Base-by-base conservation (phyloP, 805 yeast species). In the Cyberlindnera nakhonratchasimensis region DNA sequence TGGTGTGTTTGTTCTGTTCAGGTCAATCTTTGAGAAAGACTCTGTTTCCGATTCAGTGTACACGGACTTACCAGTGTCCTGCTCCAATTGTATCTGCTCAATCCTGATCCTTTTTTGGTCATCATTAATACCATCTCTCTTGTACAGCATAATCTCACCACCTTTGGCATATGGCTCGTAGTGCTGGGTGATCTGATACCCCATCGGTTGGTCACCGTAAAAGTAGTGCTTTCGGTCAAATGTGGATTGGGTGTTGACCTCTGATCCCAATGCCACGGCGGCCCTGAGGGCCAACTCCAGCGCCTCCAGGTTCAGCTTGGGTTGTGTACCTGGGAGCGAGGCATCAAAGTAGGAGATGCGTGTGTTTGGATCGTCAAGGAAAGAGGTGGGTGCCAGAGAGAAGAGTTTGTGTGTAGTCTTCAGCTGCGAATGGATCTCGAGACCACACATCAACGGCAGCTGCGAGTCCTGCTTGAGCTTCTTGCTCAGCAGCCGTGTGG, bases 151-250 rank as follows among this genome's bases (percentile, higher is more conserved):
- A 23, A 91, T 36, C 17, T 40, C 50, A 0, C 99, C 99, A 37
- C 77, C 71, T 24, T 62, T 67, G 2, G 96, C 93, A 35, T 86
- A 68, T 1, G 98, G 97, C 26, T 72, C 72, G 59, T 75, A 87
- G 57, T 79, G 86, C 63, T 93, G 99, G 0, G 99, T 93, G 37
- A 93, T 84, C 61, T 93, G 99, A 63, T 89, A 93, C 1, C 99
- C 99, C 40, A 85, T 64, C 0, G 99, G 99, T 60, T 93, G 98
- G 62, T 93, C 99, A 1, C 90, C 91, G 61, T 93, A 93, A 62
- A 93, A 89, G 61, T 93, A 93, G 61, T 93, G 99, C 62, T 93
- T 93, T 51, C 99, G 70, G 58, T 93, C 99, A 61, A 93, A 93
- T 1, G 81, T 69, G 1, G 91, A 84, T 7, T 57, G 49, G 0